Evolutionary conservation across 2,329 filamentous ascomycete species (phyloP).

Genomic region (Claviceps humidiphila): DNA sequence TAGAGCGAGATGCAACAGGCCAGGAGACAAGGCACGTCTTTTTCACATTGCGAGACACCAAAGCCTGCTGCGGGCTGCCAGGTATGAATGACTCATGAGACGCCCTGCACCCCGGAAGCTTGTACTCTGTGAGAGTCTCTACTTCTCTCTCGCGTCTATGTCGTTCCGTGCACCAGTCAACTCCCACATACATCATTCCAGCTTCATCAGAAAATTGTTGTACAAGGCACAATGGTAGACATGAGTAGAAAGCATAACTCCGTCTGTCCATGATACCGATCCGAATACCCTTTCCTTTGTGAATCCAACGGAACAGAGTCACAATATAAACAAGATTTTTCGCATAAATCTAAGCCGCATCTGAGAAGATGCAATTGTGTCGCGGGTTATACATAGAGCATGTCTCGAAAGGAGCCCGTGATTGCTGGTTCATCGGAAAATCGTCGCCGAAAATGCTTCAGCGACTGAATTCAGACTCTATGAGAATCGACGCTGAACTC

Average conservation of each 20-base stretch:
- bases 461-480: conserved; percentile 22
- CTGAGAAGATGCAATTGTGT: neutral
- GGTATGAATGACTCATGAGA: neutral
- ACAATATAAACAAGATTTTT: neutral
- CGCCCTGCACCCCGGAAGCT: neutral
- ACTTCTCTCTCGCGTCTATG: neutral
- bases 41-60: neutral
- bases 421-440: neutral
- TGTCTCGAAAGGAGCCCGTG: neutral
- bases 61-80: neutral
- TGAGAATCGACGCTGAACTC: conserved; percentile 42
- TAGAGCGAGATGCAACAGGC: conserved; percentile 17
- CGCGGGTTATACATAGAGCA: neutral
- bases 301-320: neutral
- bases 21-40: neutral
- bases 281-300: neutral
- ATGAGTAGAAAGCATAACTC: neutral
- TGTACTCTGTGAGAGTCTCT: neutral
- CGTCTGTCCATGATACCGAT: neutral
- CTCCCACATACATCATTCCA: conserved; percentile 8
- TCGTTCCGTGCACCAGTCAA: neutral
- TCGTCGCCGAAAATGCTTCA: neutral
- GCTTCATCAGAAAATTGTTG: conserved; percentile 14
- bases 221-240: conserved; percentile 13
- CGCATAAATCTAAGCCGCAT: neutral